A percentile compares a stretch with the other conserved stretches of the same genome.
Conservation (phyloP, 805 yeast genomes). For the Candida awuae region DNA sequence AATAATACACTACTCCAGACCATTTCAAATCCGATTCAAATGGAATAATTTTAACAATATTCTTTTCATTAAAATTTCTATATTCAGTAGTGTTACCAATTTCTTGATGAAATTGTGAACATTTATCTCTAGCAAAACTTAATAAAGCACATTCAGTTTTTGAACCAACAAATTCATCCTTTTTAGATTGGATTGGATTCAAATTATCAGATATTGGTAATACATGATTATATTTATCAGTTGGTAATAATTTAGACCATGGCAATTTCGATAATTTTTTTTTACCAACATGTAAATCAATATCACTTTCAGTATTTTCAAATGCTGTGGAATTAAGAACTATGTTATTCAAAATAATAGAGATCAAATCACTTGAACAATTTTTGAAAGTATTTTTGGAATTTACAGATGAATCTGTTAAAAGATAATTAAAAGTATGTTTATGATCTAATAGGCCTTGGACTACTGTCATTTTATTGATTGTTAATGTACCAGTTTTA, state of each 20-base stretch:
- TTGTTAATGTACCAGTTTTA: constrained; percentile 95
- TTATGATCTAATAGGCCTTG: constrained; percentile 57
- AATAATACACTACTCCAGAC: constrained; percentile 68
- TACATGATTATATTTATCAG: background rate
- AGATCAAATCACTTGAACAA: constrained; percentile 15
- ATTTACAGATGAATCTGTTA: background rate
- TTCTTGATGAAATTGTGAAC: constrained; percentile 36
- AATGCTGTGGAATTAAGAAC: constrained; percentile 84
- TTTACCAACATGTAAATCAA: no score
- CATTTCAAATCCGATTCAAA: constrained; percentile 91
- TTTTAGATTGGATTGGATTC: background rate
- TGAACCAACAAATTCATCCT: constrained; percentile 61
- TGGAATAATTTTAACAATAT: constrained; percentile 67
- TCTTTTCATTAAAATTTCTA: constrained; percentile 32
- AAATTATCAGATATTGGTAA: constrained; percentile 2
- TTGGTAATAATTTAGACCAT: background rate
- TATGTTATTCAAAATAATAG: constrained; percentile 45
- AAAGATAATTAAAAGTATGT: constrained; percentile 43
- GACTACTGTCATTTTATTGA: constrained; percentile 87
- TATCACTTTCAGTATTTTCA: constrained; percentile 36
- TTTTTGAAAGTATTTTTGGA: constrained; percentile 3
- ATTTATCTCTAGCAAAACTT: constrained; percentile 50
- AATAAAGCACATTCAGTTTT: constrained; percentile 91
- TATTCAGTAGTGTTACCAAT: constrained; percentile 33
- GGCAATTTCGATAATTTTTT: no score